Evolutionary conservation across 192 early-diverging fungal genomes (phyloP).

Genomic region (Entophlyctis luteolus): DNA sequence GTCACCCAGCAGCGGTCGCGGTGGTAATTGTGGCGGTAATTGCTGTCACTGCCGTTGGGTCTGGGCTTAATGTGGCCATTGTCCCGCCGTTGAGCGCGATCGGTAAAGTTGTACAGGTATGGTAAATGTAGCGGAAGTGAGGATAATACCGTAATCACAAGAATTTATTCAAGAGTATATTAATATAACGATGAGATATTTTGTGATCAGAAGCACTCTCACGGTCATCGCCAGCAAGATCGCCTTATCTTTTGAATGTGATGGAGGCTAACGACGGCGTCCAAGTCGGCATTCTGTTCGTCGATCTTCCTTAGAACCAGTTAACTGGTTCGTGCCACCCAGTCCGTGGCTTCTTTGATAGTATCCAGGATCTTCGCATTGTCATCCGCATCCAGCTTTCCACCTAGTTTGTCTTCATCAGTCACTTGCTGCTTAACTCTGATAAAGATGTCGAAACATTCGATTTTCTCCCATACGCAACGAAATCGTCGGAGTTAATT

Average conservation of each 20-base stretch:
- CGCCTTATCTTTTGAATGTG: constrained; percentile 82
- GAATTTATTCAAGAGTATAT: too few relatives aligned
- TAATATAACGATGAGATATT: too few relatives aligned
- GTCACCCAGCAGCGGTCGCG: too few relatives aligned
- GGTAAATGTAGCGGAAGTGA: too few relatives aligned
- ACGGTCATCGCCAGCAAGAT: constrained; percentile 46
- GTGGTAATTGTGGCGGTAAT: too few relatives aligned
- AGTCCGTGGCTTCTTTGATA: constrained; percentile 71
- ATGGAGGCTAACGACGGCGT: constrained; percentile 93
- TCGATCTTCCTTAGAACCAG: constrained; percentile 93
- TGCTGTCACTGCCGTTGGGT: too few relatives aligned
- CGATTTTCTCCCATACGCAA: constrained; percentile 89
- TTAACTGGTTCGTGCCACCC: constrained; percentile 77
- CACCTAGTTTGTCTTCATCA: constrained; percentile 77
- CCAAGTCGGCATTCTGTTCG: constrained; percentile 90
- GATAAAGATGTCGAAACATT: constrained; percentile 85
- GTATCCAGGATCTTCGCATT: constrained; percentile 83
- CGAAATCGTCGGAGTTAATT: constrained; percentile 95
- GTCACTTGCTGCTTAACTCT: constrained; percentile 77
- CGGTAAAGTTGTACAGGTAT: too few relatives aligned
- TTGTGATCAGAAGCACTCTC: constrained; percentile 62
- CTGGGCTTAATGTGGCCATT: too few relatives aligned
- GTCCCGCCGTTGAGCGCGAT: too few relatives aligned
- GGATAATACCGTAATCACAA: too few relatives aligned
- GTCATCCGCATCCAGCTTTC: constrained; percentile 83